Evolutionary conservation across 208 protist species (phyloP).

Genomic region (Leishmania martiniquensis): DNA sequence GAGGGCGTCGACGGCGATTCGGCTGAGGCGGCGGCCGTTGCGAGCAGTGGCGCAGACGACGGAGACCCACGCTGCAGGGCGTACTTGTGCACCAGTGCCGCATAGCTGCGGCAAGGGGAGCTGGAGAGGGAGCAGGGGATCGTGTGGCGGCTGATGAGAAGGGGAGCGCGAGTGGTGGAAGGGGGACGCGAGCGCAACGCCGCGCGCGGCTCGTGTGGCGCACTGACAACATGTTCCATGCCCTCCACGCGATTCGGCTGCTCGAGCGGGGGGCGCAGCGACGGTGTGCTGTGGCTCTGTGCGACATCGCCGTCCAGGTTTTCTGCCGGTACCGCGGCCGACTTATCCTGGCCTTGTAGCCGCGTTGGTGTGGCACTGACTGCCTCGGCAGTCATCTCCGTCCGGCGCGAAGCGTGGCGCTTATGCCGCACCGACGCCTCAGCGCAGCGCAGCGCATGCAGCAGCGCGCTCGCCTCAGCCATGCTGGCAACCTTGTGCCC

Average conservation of each 20-base stretch:
- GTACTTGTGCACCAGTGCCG: constrained; percentile 27
- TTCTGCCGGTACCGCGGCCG: neutral
- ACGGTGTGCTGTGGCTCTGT: neutral
- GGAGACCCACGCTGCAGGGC: neutral
- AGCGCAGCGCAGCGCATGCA: constrained; percentile 27
- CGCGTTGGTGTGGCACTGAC: neutral
- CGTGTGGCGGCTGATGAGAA: constrained; percentile 28
- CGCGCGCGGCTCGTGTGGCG: neutral
- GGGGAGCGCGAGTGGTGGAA: neutral
- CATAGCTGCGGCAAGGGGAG: constrained; percentile 21
- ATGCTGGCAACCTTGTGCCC: neutral
- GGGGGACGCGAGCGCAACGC: neutral
- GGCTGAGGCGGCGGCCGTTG: neutral
- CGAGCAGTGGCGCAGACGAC: neutral
- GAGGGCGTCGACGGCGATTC: neutral
- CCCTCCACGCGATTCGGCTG: neutral
- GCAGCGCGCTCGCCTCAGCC: constrained; percentile 27
- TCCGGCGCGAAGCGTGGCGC: neutral
- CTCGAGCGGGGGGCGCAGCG: neutral
- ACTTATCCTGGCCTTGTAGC: neutral
- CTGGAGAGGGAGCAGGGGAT: constrained; percentile 32
- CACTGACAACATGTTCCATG: neutral
- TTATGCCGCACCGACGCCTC: constrained; percentile 7
- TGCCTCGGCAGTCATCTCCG: neutral
- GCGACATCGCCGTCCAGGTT: neutral